Evolutionary conservation across 371 early-diverging fungal genomes (phyloP).

Genomic region (Chytridiales sp.): DNA sequence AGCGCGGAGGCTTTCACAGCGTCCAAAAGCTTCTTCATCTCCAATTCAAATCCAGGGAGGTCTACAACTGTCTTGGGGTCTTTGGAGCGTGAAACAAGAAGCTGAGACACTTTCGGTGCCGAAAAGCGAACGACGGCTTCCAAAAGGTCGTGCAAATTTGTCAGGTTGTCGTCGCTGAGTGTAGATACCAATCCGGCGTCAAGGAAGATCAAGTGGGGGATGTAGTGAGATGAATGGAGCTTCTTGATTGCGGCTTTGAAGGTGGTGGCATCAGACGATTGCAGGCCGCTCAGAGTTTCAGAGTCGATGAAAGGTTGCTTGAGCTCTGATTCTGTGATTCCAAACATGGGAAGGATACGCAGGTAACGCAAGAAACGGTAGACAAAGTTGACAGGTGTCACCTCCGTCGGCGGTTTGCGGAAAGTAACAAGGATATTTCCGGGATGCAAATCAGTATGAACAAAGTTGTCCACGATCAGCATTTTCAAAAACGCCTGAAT

Average conservation of each 20-base stretch:
- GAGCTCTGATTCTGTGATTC: background rate
- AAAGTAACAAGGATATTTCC: conserved; percentile 90
- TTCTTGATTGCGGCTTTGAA: conserved; percentile 16
- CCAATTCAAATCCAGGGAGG: conserved; percentile 70
- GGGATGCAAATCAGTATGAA: conserved; percentile 90
- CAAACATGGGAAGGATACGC: background rate
- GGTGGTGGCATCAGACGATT: background rate
- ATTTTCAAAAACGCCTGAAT: conserved; percentile 70
- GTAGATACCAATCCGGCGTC: conserved; percentile 88
- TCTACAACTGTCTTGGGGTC: conserved; percentile 72
- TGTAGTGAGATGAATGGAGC: conserved; percentile 41
- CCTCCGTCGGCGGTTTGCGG: conserved; percentile 55
- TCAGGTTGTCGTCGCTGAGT: conserved; percentile 68
- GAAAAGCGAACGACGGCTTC: conserved; percentile 82
- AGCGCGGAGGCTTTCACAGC: conserved; percentile 51
- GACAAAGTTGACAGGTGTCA: conserved; percentile 4
- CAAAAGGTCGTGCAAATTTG: conserved; percentile 89
- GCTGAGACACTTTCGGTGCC: conserved; percentile 73
- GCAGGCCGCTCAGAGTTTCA: conserved; percentile 3
- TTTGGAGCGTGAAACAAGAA: conserved; percentile 87
- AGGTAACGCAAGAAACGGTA: background rate
- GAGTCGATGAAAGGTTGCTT: conserved; percentile 14
- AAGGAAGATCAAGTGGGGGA: conserved; percentile 77
- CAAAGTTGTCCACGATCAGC: conserved; percentile 89
- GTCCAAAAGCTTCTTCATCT: conserved; percentile 73